phyloP scores from a whole-genome alignment of 2,329 filamentous ascomycete genomes.

The Teratosphaeria viscida region DNA sequence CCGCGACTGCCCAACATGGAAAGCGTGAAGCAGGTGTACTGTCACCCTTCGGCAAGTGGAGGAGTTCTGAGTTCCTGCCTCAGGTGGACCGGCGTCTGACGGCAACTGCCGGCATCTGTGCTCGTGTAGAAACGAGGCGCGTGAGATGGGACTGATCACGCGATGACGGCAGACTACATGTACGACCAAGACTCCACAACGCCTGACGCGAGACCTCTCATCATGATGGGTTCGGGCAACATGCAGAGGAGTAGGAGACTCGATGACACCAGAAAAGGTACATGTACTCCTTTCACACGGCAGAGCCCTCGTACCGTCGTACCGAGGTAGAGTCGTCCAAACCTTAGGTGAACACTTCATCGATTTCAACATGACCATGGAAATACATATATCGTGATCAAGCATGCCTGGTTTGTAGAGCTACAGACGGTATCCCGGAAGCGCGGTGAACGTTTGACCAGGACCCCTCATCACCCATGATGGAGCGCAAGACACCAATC shows the following conservation, averaged over 20 bases:
- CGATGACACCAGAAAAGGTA: too few species aligned
- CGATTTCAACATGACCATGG: neutral
- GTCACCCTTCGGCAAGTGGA: neutral
- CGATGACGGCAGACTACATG: neutral
- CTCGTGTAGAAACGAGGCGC: too few species aligned
- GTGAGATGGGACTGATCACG: neutral
- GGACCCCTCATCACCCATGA: neutral
- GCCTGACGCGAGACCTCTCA: too few species aligned
- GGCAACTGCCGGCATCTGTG: neutral
- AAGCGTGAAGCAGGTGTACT: neutral
- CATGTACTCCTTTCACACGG: neutral
- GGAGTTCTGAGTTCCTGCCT: neutral
- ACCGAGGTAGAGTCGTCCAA: neutral
- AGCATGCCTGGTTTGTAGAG: neutral
- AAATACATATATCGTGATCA: neutral
- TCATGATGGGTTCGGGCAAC: too few species aligned
- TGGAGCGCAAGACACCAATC: constrained; percentile 34
- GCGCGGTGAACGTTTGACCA: neutral
- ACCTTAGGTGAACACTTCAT: neutral
- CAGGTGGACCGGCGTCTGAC: neutral
- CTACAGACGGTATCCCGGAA: neutral
- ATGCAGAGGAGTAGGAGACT: too few species aligned
- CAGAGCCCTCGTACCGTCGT: neutral
- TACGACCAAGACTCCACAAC: too few species aligned
- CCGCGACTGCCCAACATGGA: neutral